Percentiles rank a stretch among this genome's conserved stretches.
phyloP scores from a whole-genome alignment of 805 yeast genomes.

The Metschnikowia borealis region DNA sequence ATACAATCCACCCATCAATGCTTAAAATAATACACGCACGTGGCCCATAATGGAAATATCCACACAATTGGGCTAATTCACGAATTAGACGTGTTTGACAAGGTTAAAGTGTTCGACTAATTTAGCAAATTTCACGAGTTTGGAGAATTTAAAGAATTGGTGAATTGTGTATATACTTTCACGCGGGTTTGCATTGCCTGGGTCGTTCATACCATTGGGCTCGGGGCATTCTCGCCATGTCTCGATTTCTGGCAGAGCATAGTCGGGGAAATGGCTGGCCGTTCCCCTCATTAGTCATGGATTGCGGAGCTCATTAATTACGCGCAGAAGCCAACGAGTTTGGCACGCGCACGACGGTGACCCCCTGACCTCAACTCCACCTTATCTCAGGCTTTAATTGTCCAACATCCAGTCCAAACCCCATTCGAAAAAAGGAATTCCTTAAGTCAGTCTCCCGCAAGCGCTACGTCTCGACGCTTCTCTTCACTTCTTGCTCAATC shows the following conservation, averaged over 20 bases:
- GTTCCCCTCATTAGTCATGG: not conserved
- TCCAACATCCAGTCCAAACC: not conserved
- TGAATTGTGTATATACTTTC: no score
- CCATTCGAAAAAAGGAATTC: not conserved
- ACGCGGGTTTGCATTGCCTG: no score
- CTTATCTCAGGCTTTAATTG: not conserved
- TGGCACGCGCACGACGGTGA: not conserved
- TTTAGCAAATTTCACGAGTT: no score
- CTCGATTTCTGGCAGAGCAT: not conserved
- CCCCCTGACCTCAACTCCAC: slow-evolving; percentile 2
- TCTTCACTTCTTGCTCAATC: not conserved
- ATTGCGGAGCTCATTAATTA: not conserved
- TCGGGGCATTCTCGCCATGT: no score
- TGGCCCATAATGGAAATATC: no score
- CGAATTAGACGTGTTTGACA: no score
- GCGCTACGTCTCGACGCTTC: not conserved
- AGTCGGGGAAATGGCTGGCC: not conserved
- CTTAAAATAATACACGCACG: no score
- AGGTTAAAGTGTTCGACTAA: no score
- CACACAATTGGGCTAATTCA: no score
- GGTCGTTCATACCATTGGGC: no score
- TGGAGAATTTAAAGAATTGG: no score
- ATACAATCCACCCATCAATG: no score
- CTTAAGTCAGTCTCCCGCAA: not conserved
- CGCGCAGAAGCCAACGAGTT: not conserved